These are phyloP conservation scores for Plasmodium adleri DNA, from an alignment of 169 alveolate species.

Conservation along the genomic window DNA sequence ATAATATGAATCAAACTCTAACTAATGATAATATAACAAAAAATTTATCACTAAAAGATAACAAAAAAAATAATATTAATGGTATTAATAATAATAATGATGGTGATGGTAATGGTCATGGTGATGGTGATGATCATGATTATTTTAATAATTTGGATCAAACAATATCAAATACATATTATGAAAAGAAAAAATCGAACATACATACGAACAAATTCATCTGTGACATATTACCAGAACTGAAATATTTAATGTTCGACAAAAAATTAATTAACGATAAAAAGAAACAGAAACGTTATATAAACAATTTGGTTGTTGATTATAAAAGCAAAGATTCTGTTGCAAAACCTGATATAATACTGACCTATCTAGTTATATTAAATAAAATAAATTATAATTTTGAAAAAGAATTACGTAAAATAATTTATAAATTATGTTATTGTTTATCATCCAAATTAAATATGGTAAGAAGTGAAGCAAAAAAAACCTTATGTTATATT, in stretches of 20 bases:
- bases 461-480: constrained; percentile 71
- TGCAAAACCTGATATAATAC: constrained; percentile 60
- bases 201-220: constrained; percentile 30
- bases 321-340: constrained; percentile 34
- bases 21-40: too few species aligned
- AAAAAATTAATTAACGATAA: constrained; percentile 1
- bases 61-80: neutral
- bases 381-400: constrained; percentile 74
- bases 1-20: neutral
- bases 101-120: neutral
- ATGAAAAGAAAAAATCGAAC: neutral
- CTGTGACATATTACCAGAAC: constrained; percentile 28
- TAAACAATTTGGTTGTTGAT: constrained; percentile 67
- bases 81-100: neutral
- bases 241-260: constrained; percentile 53
- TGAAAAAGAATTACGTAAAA: constrained; percentile 69
- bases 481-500: constrained; percentile 50
- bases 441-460: constrained; percentile 57
- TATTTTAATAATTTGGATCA: neutral
- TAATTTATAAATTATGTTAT: constrained; percentile 57
- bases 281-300: constrained; percentile 56
- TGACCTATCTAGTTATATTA: constrained; percentile 61
- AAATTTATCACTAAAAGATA: neutral
- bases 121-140: neutral
- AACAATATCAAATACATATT: neutral